Base-by-base conservation (phyloP, 768 basidiomycete genomes). In the Rhizopogon roseolus region DNA sequence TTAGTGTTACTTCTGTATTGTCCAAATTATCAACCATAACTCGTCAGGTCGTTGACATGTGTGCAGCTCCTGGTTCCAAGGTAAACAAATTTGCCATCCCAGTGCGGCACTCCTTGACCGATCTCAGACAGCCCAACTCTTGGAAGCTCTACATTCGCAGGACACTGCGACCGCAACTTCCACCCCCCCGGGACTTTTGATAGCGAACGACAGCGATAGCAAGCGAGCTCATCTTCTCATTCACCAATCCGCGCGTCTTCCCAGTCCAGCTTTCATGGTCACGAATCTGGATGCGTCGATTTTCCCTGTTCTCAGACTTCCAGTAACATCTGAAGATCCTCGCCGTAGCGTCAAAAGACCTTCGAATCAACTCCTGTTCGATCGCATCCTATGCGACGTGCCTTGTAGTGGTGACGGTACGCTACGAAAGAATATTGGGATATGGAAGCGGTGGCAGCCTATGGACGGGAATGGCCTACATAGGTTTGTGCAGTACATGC, bases 331-430 rank as follows among this genome's bases (percentile, higher is more conserved):
- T 34, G 27, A 43, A 40, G 60, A 60, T 29, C 63, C 62, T 42
- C 64, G 66, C 68, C 66, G 71, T 56, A 60, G 71, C 41, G 62
- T 60, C 49, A 68, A 72, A 49, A 71, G 72, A 32, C 71, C 68
- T 25, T 64, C 76, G 19, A 72, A 74, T 43, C 77, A 80, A 29
- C 73, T 99, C 49, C 69, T 86, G 54, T 99, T 97, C 62, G 96
- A 98, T 67, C 78, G 96, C 32, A 96, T 99, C 54, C 71, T 99
- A 34, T 95, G 93, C 48, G 97, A 98, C 66, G 97, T 99, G 8
- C 97, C 97, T 8, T 99, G 97, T 66, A 94, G 91, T 62, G 97
- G 97, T 4, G 97, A 99, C 66, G 97, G 96, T 0, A 99, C 97
- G 0, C 69, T 98, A 53, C 74, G 97, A 57, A 99, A 99, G 77